Percentiles rank a stretch among this genome's conserved stretches.
Conservation (phyloP, 768 basidiomycete species). For the Lactarius psammicola region DNA sequence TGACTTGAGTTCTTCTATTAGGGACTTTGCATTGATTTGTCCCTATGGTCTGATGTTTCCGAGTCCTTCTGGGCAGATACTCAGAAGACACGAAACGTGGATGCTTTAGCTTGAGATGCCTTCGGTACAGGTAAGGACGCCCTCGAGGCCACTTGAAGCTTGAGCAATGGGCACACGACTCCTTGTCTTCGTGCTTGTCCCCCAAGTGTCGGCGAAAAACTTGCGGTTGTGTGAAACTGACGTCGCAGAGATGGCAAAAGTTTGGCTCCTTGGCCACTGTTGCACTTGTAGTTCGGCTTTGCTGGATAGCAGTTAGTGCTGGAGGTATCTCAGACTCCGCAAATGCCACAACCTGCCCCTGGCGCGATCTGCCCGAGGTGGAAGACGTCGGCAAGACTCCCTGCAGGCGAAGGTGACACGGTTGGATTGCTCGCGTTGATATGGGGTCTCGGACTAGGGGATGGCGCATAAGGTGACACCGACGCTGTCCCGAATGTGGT, state of each 20-base stretch:
- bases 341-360: background rate
- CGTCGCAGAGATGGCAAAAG: background rate
- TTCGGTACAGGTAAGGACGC: background rate
- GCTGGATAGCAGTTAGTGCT: background rate
- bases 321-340: background rate
- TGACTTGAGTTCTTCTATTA: background rate
- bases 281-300: background rate
- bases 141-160: background rate
- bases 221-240: background rate
- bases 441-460: background rate
- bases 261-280: background rate
- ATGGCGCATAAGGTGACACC: fast-evolving
- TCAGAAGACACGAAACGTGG: background rate
- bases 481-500: background rate
- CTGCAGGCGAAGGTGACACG: background rate
- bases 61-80: background rate
- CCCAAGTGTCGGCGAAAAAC: background rate
- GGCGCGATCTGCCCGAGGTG: background rate
- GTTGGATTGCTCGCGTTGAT: background rate
- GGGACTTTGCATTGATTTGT: background rate
- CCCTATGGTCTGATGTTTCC: background rate
- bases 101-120: background rate
- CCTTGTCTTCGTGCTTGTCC: background rate
- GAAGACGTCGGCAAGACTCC: background rate
- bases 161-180: background rate